These are phyloP conservation scores for Stagonosporopsis tanaceti DNA, from an alignment of 2,329 filamentous ascomycete genomes.

Conservation along the genomic window DNA sequence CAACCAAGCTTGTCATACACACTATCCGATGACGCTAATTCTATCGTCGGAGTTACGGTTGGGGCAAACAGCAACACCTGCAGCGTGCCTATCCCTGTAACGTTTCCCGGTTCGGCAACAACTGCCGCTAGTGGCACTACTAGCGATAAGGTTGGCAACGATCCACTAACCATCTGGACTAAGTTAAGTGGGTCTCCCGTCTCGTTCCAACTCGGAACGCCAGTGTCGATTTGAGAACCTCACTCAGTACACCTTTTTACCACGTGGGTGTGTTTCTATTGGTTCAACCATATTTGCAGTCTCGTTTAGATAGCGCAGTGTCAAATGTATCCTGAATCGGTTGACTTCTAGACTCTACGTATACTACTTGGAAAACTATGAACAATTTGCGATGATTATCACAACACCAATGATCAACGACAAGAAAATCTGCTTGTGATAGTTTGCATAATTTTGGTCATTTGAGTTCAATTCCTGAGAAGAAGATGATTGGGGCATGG, in stretches of 20 bases:
- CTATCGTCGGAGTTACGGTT: conserved; percentile 61
- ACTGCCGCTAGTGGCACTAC: conserved; percentile 53
- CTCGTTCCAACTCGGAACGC: not conserved
- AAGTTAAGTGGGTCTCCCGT: conserved; percentile 42
- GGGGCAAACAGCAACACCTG: conserved; percentile 60
- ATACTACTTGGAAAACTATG: no score
- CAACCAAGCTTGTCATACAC: conserved; percentile 58
- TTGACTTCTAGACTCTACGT: not conserved
- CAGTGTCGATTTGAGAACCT: not conserved
- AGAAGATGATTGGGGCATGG: not conserved
- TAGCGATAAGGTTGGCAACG: conserved; percentile 62
- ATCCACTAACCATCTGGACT: conserved; percentile 52
- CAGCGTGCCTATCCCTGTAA: conserved; percentile 62
- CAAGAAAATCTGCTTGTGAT: no score
- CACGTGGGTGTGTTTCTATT: not conserved
- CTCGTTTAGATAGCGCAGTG: not conserved
- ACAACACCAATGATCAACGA: no score
- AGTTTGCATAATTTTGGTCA: not conserved
- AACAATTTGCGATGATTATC: no score
- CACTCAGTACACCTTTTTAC: not conserved
- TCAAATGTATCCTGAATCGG: not conserved
- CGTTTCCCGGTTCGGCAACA: conserved; percentile 58
- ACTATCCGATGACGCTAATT: conserved; percentile 48
- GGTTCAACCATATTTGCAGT: not conserved
- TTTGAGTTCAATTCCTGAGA: not conserved